Evolutionary conservation across 106 monocot species (phyloP), one percentile per base, ranked within the genome.

Genomic region (Allium fistulosum): DNA sequence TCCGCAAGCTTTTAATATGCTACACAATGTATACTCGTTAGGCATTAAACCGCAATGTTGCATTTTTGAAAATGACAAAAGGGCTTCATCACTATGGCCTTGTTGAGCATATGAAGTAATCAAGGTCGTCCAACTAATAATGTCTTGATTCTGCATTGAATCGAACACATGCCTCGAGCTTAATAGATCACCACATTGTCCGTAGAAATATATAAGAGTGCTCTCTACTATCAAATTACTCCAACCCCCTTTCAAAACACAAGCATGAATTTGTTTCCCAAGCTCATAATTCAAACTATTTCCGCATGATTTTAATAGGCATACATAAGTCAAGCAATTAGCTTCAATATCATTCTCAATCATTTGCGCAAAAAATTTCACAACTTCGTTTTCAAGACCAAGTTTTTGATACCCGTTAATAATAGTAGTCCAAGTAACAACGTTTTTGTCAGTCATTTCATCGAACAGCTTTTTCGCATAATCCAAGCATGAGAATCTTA

Each of bases 1-100:
- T 0, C 80, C 83, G 28, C 92, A 96, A 70, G 84, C 88, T 75
- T 96, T 96, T 26, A 96, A 52, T 63, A 84, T 76, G 63, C 85
- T 84, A 46, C 86, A 86, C 13, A 92, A 79, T 3, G 96, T 96
- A 68, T 88, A 88, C 60, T 92, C 96, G 79, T 96, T 96, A 0
- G 88, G 84, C 9, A 11, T 7, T 56, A 92, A 72, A 0, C 84
- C 85, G 7, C 69, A 26, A 9, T 16, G 26, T 22, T 82, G 81
- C 96, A 96, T 96, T 53, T 62, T 63, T 7, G 84, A 74, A 57
- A 92, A 92, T 78, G 88, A 56, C 4, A 66, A 71, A n/a, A 96
- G 69, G 1, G 88, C 86, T 49, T 86, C 74, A 12, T 72, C 59
- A 14, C 74, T 80, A 14, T 47, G 50, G 10, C 86, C 92, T 48